phyloP scores from a whole-genome alignment of 495 filamentous ascomycete genomes.

The Neurospora cerealis region DNA sequence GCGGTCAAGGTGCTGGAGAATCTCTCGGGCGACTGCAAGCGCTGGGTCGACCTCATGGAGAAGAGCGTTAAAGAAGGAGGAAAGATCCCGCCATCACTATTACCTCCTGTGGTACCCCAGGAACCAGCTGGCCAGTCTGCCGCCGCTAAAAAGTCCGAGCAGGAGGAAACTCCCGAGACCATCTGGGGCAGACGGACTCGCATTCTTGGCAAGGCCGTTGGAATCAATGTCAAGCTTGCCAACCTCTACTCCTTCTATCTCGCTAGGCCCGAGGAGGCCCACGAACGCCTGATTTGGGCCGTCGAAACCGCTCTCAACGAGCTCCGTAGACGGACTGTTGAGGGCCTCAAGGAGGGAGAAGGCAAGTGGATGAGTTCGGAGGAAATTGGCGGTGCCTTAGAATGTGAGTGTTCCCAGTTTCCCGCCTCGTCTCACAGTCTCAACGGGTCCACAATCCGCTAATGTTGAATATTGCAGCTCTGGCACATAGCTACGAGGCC shows the following conservation, averaged over 20 bases:
- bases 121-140: not conserved
- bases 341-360: conserved; percentile 53
- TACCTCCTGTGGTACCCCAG: conserved; percentile 15
- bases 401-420: conserved; percentile 36
- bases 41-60: conserved; percentile 51
- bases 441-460: conserved; percentile 1
- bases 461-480: conserved; percentile 33
- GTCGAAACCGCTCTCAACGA: conserved; percentile 75
- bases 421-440: not conserved
- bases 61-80: conserved; percentile 38
- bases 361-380: conserved; percentile 65
- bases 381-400: conserved; percentile 62
- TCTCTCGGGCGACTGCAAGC: conserved; percentile 47
- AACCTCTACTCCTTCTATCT: conserved; percentile 58
- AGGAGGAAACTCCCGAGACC: conserved; percentile 23
- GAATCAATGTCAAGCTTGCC: conserved; percentile 69
- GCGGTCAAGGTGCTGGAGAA: conserved; percentile 67
- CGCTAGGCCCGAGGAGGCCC: conserved; percentile 50
- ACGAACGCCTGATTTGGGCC: conserved; percentile 66
- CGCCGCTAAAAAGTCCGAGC: conserved; percentile 15
- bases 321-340: conserved; percentile 49
- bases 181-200: conserved; percentile 56
- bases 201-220: conserved; percentile 61
- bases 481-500: conserved; percentile 62
- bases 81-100: not conserved